These are phyloP conservation scores for Keithomyces neogunnii DNA, from an alignment of 2,329 filamentous ascomycete genomes.

Conservation along the genomic window DNA sequence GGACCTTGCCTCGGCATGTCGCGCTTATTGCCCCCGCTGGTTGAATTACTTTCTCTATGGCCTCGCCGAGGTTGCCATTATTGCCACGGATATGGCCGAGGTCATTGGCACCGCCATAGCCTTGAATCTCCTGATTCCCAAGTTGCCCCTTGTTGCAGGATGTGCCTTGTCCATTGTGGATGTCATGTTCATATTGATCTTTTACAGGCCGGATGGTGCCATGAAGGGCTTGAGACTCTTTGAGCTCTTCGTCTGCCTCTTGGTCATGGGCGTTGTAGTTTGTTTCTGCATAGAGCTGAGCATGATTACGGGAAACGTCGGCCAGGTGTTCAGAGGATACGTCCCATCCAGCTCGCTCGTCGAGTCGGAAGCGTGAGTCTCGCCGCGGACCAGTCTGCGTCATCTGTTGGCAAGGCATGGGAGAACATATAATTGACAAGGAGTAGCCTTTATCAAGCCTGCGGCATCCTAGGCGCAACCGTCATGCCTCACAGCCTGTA, in stretches of 20 bases:
- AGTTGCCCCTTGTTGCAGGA: constrained; percentile 57
- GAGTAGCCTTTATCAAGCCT: constrained; percentile 52
- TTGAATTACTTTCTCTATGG: constrained; percentile 53
- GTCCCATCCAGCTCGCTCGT: constrained; percentile 52
- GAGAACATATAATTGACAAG: not conserved
- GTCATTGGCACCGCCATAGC: constrained; percentile 66
- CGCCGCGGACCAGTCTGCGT: not conserved
- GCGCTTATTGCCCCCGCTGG: constrained; percentile 57
- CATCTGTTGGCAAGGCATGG: not conserved
- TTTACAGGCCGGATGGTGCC: constrained; percentile 52
- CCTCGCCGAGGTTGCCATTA: constrained; percentile 58
- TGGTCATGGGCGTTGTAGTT: constrained; percentile 60
- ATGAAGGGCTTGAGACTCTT: constrained; percentile 55
- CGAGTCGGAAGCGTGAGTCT: constrained; percentile 41
- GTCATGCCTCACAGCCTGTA: constrained; percentile 65
- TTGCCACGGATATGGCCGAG: constrained; percentile 64
- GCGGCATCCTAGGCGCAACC: constrained; percentile 69
- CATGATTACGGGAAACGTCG: constrained; percentile 44
- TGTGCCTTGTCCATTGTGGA: constrained; percentile 62
- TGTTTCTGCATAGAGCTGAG: constrained; percentile 65
- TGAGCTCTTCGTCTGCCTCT: constrained; percentile 52
- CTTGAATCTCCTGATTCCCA: constrained; percentile 55
- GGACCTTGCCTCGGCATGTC: constrained; percentile 58
- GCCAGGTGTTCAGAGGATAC: constrained; percentile 57
- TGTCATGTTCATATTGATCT: constrained; percentile 58